These are phyloP conservation scores for Podospora comata DNA, from an alignment of 495 filamentous ascomycete species.

Conservation along the genomic window DNA sequence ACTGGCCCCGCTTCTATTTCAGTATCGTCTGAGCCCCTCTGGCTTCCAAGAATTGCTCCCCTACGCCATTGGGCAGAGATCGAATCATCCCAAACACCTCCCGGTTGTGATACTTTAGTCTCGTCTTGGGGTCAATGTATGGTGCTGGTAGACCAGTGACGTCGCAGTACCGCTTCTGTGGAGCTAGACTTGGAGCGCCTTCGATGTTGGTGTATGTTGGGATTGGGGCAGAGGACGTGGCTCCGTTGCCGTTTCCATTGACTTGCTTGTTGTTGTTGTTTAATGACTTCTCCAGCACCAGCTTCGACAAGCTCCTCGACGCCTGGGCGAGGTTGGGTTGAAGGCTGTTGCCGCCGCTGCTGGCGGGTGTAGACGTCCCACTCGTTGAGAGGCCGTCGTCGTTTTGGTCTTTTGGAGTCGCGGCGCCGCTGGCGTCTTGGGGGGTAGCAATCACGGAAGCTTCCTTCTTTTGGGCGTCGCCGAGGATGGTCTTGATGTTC, in stretches of 20 bases:
- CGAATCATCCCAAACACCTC: conserved; percentile 84
- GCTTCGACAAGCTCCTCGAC: conserved; percentile 74
- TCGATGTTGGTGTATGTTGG: conserved; percentile 91
- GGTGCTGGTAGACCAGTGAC: conserved; percentile 83
- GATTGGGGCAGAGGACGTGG: conserved; percentile 52
- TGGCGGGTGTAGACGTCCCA: conserved; percentile 58
- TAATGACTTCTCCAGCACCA: conserved; percentile 72
- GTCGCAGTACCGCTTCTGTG: conserved; percentile 85
- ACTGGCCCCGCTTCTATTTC: conserved; percentile 49
- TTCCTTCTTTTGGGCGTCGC: conserved; percentile 83
- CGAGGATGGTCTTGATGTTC: conserved; percentile 92
- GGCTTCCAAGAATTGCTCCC: conserved; percentile 83
- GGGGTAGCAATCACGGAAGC: conserved; percentile 74
- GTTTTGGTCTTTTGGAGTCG: conserved; percentile 64
- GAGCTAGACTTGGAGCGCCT: conserved; percentile 76
- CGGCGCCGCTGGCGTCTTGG: conserved; percentile 69
- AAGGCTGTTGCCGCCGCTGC: conserved; percentile 38
- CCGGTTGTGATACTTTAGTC: conserved; percentile 81
- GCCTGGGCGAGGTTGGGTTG: conserved; percentile 77
- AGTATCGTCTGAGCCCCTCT: conserved; percentile 88
- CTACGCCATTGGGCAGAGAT: conserved; percentile 68
- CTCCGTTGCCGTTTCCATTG: conserved; percentile 25
- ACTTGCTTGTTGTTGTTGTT: neutral
- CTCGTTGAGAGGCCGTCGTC: conserved; percentile 53
- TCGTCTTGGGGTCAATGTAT: conserved; percentile 91